These are phyloP conservation scores for Zopfochytrium polystomum DNA, from an alignment of 371 early-diverging fungal genomes.

Conservation along the genomic window DNA sequence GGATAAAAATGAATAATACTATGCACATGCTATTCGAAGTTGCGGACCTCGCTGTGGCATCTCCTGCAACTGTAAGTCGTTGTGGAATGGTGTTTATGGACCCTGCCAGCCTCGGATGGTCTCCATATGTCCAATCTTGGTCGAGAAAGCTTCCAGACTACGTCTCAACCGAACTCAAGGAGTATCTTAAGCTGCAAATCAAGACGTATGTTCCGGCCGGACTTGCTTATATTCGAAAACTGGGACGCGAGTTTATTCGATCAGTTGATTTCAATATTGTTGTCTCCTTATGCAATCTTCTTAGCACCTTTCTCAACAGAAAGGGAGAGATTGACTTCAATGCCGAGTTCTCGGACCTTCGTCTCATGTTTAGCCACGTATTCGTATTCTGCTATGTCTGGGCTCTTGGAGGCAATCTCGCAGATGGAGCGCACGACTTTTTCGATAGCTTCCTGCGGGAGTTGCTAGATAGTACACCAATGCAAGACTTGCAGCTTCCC, in stretches of 20 bases:
- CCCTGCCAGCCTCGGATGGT: slow-evolving; percentile 47
- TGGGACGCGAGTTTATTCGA: slow-evolving; percentile 40
- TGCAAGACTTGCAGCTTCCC: slow-evolving; percentile 47
- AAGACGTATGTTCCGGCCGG: slow-evolving; percentile 38
- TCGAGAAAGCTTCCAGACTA: slow-evolving; percentile 28
- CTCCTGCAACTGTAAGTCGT: slow-evolving; percentile 51
- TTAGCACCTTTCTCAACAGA: slow-evolving; percentile 34
- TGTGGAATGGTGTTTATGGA: slow-evolving; percentile 58
- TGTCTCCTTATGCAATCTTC: slow-evolving; percentile 36
- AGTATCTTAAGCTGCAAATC: slow-evolving; percentile 27
- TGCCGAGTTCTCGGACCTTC: slow-evolving; percentile 23
- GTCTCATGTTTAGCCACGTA: slow-evolving; percentile 34
- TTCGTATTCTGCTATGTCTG: slow-evolving; percentile 46
- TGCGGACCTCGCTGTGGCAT: slow-evolving; percentile 51
- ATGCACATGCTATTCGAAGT: slow-evolving; percentile 55
- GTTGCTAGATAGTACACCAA: slow-evolving; percentile 35
- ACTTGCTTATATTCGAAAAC: slow-evolving; percentile 37
- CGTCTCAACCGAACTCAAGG: slow-evolving; percentile 32
- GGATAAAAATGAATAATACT: slow-evolving; percentile 47
- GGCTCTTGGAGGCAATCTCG: slow-evolving; percentile 47
- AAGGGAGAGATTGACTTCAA: slow-evolving; percentile 38
- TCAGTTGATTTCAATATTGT: slow-evolving; percentile 46
- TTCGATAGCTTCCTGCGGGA: slow-evolving; percentile 50
- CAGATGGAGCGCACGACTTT: slow-evolving; percentile 44
- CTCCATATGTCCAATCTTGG: slow-evolving; percentile 46